Base-by-base conservation (phyloP, 2,329 filamentous ascomycete genomes). In the Claviceps digitariae region DNA sequence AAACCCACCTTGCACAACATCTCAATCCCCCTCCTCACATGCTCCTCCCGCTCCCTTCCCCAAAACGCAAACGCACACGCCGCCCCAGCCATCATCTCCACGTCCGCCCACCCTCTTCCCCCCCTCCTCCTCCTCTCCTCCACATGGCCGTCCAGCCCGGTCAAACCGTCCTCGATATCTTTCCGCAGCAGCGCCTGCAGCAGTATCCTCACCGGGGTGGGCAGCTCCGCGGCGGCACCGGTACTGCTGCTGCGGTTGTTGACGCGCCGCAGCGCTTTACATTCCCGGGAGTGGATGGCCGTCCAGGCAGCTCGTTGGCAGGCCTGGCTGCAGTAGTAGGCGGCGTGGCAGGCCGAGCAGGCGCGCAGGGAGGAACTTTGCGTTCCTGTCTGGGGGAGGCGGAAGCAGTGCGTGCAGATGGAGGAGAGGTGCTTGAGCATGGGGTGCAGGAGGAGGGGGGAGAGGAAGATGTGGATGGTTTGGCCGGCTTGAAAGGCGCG, bases 281-380 rank as follows among this genome's bases (percentile, higher is more conserved):
- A 84, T 67, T 84, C 81, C 47, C 65, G 65, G 59, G 72, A 70
- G 66, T 84, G 81, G 43, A 71, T 67, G 1, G 63, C 62, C 8
- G 64, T 63, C 79, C 81, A 83, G 61, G 77, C 73, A 2, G 71
- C 66, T 25, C 67, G 67, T 65, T 84, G 81, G 65, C 81, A 84
- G 1, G 73, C 68, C 29, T 68, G 72, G 66, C 81, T 84, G 49
- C 69, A 74, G 0, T 74, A 73, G 64, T 81, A 84, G 23, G 71
- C 68, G 44, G n/a, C n/a, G n/a, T n/a, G n/a, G n/a, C n/a, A n/a
- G n/a, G n/a, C n/a, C n/a, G 74, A 73, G 64, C 81, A 84, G 23
- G 71, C 68, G 44, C 61, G 62, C 25, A 62, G 60, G 34, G 53
- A 53, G 46, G 31, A n/a, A n/a, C n/a, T n/a, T n/a, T n/a, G n/a